phyloP scores from a whole-genome alignment of 139 green algal genomes.

The Picochlorum sp. region DNA sequence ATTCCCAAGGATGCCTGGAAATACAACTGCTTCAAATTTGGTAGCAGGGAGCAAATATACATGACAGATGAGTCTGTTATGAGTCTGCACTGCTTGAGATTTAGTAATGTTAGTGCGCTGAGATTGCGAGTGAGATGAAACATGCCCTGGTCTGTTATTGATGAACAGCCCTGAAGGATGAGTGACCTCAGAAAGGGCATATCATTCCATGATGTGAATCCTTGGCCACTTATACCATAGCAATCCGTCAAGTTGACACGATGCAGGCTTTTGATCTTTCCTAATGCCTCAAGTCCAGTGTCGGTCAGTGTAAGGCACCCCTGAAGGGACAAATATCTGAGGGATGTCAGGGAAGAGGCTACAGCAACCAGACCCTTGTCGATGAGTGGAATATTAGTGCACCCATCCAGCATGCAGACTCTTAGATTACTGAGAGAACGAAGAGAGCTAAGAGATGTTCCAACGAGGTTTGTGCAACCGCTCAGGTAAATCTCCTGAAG shows the following conservation, averaged over 20 bases:
- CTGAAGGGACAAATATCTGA: constrained; percentile 12
- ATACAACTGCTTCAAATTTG: not conserved
- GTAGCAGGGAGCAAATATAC: constrained; percentile 2
- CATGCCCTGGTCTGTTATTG: constrained; percentile 21
- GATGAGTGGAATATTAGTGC: constrained; percentile 5
- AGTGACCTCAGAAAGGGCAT: constrained; percentile 9
- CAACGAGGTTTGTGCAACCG: constrained; percentile 15
- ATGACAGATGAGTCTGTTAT: constrained; percentile 21
- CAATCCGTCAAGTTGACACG: constrained; percentile 27
- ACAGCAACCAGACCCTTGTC: constrained; percentile 9
- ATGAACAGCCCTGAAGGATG: constrained; percentile 17
- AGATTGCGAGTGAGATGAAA: constrained; percentile 1
- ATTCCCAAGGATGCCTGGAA: constrained; percentile 27
- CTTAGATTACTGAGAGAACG: not conserved
- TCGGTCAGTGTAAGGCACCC: constrained; percentile 30
- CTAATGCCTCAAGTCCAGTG: constrained; percentile 20
- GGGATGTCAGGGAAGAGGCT: not conserved
- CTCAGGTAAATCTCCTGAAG: constrained; percentile 9
- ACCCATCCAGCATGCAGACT: constrained; percentile 13
- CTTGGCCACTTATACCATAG: not conserved
- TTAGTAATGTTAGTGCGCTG: constrained; percentile 8
- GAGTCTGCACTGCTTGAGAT: constrained; percentile 30
- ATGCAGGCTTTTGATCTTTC: constrained; percentile 7
- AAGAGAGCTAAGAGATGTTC: constrained; percentile 1
- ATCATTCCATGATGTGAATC: not conserved